A percentile compares a stretch with the other conserved stretches of the same genome.
Evolutionary conservation across 2,329 filamentous ascomycete species (phyloP).

Genomic region (Graphilbum fragrans): DNA sequence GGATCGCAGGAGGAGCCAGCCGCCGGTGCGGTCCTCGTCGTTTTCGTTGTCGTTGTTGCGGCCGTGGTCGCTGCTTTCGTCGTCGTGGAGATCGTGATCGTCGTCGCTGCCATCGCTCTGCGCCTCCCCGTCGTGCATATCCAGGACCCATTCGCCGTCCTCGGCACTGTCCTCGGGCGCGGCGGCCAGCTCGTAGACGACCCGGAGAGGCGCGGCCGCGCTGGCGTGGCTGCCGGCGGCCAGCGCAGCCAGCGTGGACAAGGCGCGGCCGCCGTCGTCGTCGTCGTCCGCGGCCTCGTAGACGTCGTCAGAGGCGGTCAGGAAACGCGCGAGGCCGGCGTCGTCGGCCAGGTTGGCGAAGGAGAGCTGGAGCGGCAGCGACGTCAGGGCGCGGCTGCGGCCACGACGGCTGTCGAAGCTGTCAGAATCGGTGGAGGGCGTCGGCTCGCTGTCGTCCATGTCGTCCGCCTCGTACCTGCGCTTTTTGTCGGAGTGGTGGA

Average conservation of each 20-base stretch:
- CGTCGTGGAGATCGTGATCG: too few species aligned
- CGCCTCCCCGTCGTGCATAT: neutral
- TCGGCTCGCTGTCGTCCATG: too few species aligned
- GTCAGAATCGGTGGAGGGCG: too few species aligned
- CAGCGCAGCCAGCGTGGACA: too few species aligned
- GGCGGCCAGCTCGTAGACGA: slow-evolving; percentile 23
- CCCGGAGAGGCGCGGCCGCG: slow-evolving; percentile 2
- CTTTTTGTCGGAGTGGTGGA: too few species aligned
- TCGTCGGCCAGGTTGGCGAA: slow-evolving; percentile 29
- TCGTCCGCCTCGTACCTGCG: too few species aligned
- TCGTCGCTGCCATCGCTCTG: too few species aligned
- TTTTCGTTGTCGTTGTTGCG: neutral
- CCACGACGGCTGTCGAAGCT: too few species aligned
- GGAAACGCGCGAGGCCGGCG: slow-evolving; percentile 8
- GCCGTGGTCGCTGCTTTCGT: too few species aligned
- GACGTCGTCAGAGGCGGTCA: too few species aligned
- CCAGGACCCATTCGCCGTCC: neutral
- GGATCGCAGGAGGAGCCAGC: slow-evolving; percentile 28
- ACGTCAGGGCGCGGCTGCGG: slow-evolving; percentile 1
- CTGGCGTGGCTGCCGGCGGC: neutral
- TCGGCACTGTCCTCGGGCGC: slow-evolving; percentile 9
- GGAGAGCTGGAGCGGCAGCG: slow-evolving; percentile 26
- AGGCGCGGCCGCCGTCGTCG: too few species aligned
- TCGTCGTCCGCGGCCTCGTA: too few species aligned
- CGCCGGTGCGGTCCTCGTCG: slow-evolving; percentile 15